Percentiles rank a stretch among this genome's conserved stretches.
These are phyloP conservation scores for Penicillium pancosmium DNA, from an alignment of 495 filamentous ascomycete genomes.

Conservation along the genomic window DNA sequence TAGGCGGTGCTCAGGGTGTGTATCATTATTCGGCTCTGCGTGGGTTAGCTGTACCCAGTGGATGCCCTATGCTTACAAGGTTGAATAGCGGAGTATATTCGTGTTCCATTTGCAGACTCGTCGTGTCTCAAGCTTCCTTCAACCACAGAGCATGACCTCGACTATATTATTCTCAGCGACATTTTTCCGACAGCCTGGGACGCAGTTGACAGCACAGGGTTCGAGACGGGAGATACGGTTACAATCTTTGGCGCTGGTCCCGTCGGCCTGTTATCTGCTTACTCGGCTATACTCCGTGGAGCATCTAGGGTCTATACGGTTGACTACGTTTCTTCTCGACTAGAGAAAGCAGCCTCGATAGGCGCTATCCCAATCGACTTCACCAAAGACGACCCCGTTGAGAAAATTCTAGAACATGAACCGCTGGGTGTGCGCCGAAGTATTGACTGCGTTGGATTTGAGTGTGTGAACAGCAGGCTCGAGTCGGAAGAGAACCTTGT, in stretches of 20 bases:
- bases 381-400: conserved; percentile 12
- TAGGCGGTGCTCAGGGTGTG: conserved; percentile 14
- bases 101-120: conserved; percentile 8
- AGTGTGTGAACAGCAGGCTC: conserved; percentile 14
- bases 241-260: background rate
- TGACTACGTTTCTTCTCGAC: conserved; percentile 15
- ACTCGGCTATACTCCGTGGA: conserved; percentile 39
- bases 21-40: background rate
- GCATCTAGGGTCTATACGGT: conserved; percentile 25
- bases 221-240: background rate
- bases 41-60: background rate
- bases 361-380: no score
- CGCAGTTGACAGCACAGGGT: background rate
- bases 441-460: conserved; percentile 20
- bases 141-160: conserved; percentile 4
- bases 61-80: background rate
- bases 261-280: background rate
- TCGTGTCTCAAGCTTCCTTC: conserved; percentile 1
- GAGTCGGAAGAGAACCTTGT: conserved; percentile 9
- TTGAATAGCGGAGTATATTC: conserved; percentile 8
- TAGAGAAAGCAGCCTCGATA: conserved; percentile 12
- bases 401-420: conserved; percentile 14
- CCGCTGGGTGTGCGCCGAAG: conserved; percentile 15
- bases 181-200: conserved; percentile 9
- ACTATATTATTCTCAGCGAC: conserved; percentile 41